A percentile compares a stretch with the other conserved stretches of the same genome.
phyloP scores from a whole-genome alignment of 2,329 filamentous ascomycete genomes.

The Microdochium paspali region DNA sequence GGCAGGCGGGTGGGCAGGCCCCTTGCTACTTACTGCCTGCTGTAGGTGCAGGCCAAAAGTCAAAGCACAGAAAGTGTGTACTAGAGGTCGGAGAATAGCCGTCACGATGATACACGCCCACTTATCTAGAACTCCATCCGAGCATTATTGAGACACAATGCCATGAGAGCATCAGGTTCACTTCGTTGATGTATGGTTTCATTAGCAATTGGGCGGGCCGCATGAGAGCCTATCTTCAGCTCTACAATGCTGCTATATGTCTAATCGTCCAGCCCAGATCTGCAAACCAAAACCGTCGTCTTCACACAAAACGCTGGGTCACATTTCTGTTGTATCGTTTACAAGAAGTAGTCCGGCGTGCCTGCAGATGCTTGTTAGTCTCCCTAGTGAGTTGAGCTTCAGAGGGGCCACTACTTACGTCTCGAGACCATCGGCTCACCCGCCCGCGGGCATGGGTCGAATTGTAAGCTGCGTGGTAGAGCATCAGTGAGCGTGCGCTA shows the following conservation, averaged over 20 bases:
- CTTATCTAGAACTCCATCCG: no score
- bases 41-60: not conserved
- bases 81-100: no score
- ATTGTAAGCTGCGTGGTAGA: slow-evolving; percentile 68
- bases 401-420: no score
- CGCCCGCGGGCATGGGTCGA: slow-evolving; percentile 93
- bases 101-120: no score
- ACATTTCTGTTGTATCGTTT: slow-evolving; percentile 21
- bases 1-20: not conserved
- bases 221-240: not conserved
- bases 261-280: not conserved
- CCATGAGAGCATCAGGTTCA: not conserved
- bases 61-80: not conserved
- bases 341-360: slow-evolving; percentile 99
- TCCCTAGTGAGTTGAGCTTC: no score
- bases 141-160: no score
- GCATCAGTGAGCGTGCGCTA: slow-evolving; percentile 6
- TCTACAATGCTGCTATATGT: not conserved
- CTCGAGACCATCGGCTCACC: slow-evolving; percentile 98
- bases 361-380: slow-evolving; percentile 27
- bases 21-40: not conserved
- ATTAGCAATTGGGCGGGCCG: not conserved
- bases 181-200: not conserved
- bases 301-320: not conserved
- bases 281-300: not conserved